Evolutionary conservation across 2,329 filamentous ascomycete genomes (phyloP).

Genomic region (Penicillium hordei): DNA sequence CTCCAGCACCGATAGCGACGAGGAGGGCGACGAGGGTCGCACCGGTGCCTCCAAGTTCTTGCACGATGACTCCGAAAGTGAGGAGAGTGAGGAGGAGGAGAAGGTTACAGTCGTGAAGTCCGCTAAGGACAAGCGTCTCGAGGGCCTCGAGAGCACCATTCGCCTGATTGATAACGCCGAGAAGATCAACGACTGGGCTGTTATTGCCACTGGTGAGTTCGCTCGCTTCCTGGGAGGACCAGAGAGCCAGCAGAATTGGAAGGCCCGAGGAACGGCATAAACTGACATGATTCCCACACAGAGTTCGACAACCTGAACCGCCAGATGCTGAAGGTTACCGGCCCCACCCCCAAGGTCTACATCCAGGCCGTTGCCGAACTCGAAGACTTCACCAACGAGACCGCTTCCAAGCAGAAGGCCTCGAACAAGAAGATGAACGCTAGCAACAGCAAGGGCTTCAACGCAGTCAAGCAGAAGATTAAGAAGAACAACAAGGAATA

Average conservation of each 20-base stretch:
- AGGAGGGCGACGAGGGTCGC: conserved; percentile 56
- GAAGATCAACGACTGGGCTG: conserved; percentile 97
- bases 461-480: conserved; percentile 96
- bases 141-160: conserved; percentile 88
- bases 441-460: conserved; percentile 87
- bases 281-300: conserved; percentile 41
- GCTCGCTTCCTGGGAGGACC: neutral
- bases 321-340: conserved; percentile 75
- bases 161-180: conserved; percentile 92
- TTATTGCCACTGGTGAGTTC: conserved; percentile 78
- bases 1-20: conserved; percentile 55
- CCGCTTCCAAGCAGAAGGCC: conserved; percentile 92
- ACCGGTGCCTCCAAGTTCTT: conserved; percentile 81
- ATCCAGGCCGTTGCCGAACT: conserved; percentile 90
- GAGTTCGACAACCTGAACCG: conserved; percentile 95
- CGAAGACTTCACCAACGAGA: conserved; percentile 92
- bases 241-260: neutral
- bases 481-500: conserved; percentile 99
- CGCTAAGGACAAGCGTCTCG: conserved; percentile 94
- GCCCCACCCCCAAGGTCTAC: conserved; percentile 84
- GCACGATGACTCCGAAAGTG: conserved; percentile 72
- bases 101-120: conserved; percentile 86
- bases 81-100: conserved; percentile 82
- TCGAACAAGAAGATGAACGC: conserved; percentile 98
- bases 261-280: conserved; percentile 2